Conservation (phyloP, 768 basidiomycete species). For the Lactarius hengduanensis region DNA sequence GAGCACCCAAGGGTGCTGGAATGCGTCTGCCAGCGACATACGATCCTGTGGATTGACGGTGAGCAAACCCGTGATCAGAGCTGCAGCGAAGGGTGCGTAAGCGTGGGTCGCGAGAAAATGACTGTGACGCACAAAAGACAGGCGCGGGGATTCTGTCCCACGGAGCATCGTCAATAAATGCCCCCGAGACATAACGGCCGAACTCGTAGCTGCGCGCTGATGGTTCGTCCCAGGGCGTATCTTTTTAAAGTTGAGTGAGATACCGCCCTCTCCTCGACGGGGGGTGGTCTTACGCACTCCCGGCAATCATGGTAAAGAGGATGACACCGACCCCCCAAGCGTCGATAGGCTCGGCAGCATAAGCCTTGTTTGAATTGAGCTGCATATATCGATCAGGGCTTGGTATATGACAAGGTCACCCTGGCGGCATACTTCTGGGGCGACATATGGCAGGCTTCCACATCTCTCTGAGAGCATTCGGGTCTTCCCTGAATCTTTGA, state of each 20-base stretch:
- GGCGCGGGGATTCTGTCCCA: slow-evolving; percentile 65
- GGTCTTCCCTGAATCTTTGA: slow-evolving; percentile 77
- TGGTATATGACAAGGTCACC: background rate
- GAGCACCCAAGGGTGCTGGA: slow-evolving; percentile 69
- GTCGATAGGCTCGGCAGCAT: slow-evolving; percentile 91
- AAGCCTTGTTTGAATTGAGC: slow-evolving; percentile 66
- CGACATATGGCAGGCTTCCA: slow-evolving; percentile 92
- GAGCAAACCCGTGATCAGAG: slow-evolving; percentile 72
- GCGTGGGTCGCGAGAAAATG: background rate
- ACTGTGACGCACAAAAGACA: slow-evolving; percentile 59
- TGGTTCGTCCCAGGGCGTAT: slow-evolving; percentile 98
- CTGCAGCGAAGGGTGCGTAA: slow-evolving; percentile 41
- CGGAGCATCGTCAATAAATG: slow-evolving; percentile 70
- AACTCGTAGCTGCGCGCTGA: slow-evolving; percentile 79
- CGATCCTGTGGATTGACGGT: slow-evolving; percentile 67
- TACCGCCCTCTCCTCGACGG: background rate
- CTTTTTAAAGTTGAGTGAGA: slow-evolving; percentile 41
- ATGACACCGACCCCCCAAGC: slow-evolving; percentile 97
- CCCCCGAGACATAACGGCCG: slow-evolving; percentile 66
- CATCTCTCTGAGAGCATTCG: slow-evolving; percentile 77
- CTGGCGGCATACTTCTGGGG: slow-evolving; percentile 70
- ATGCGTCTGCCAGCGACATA: slow-evolving; percentile 58
- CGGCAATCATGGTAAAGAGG: slow-evolving; percentile 83
- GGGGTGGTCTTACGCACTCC: slow-evolving; percentile 59
- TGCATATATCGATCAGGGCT: slow-evolving; percentile 34